Percentiles rank a stretch among this genome's conserved stretches.
Conservation (phyloP, 2,329 filamentous ascomycete species). For the Botrytis aclada region DNA sequence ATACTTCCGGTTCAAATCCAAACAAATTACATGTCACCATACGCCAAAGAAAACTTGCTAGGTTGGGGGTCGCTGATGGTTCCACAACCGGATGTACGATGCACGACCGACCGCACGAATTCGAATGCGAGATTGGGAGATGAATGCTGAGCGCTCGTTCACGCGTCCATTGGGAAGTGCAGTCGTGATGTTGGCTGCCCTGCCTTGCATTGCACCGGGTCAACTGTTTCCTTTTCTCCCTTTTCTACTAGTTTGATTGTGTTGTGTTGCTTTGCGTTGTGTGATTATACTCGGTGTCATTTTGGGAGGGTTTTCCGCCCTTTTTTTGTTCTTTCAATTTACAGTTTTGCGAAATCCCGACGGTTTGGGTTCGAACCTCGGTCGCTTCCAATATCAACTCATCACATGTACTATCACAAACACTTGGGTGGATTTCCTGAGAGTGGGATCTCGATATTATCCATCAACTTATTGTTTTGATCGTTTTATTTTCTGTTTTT, state of each 20-base stretch:
- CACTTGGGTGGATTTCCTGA: neutral
- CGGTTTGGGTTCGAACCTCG: conserved; percentile 1
- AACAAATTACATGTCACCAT: neutral
- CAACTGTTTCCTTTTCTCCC: neutral
- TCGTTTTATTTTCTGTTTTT: neutral
- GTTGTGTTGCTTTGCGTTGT: neutral
- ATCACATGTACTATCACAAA: conserved; percentile 14
- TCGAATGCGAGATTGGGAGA: neutral
- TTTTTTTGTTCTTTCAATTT: neutral
- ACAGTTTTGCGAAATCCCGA: neutral
- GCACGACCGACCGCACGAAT: conserved; percentile 6
- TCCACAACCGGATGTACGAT: neutral
- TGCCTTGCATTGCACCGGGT: conserved; percentile 6
- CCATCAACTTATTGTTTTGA: neutral
- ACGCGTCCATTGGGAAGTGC: neutral
- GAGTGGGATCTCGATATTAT: neutral
- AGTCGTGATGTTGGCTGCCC: neutral
- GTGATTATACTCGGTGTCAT: conserved; percentile 2
- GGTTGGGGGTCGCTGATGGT: neutral
- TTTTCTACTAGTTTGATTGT: neutral
- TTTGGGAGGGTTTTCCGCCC: neutral
- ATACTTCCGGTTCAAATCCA: neutral
- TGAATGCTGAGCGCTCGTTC: conserved; percentile 10
- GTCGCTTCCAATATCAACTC: neutral
- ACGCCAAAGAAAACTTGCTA: neutral